Evolutionary conservation across 192 early-diverging fungal species (phyloP), one percentile per base, ranked within the genome.

Genomic region (Coemansia sp.): DNA sequence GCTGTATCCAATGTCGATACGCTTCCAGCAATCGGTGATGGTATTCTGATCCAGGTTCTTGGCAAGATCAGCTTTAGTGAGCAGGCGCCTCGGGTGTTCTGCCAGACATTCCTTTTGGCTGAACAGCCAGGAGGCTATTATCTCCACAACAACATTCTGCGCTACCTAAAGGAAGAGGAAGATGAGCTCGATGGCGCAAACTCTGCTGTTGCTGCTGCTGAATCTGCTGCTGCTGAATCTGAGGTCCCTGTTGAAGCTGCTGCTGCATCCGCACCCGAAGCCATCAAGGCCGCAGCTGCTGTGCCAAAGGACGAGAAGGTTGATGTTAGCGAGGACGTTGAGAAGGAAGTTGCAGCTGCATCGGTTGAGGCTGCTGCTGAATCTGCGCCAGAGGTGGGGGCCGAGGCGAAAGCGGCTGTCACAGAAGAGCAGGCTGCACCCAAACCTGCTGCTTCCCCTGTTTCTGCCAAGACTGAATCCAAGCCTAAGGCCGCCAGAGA

Each of bases 121-220:
- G 86, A 91, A 75, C 95, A 95, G 75, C 90, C 90, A 18, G 86
- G 85, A 53, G 94, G 93, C n/a, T 98, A 93, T 83, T 96, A 93
- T 72, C 93, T 98, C 26, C 79, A 91, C 81, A 95, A 95, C 70
- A 94, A 96, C 74, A 95, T 98, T 64, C 91, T 98, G 86, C 91
- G 96, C 64, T 96, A 92, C 84, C 80, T 98, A 73, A 92, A 92
- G 74, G 95, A 98, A n/a, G 95, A 96, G 64, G 76, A 76, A 58
- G 89, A 89, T 41, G 89, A 87, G 21, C 68, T 59, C 75, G 83
- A 85, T 44, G 71, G 69, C 18, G 52, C 49, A 56, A 62, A 56
- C 64, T 60, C 64, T 26, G 43, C 37, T 42, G 61, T 40, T 61
- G 59, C 41, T n/a, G 53, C 18, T 13, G 53, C 45, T 26, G 63